These are phyloP conservation scores for Russula compacta DNA, from an alignment of 768 basidiomycete genomes.

Conservation along the genomic window DNA sequence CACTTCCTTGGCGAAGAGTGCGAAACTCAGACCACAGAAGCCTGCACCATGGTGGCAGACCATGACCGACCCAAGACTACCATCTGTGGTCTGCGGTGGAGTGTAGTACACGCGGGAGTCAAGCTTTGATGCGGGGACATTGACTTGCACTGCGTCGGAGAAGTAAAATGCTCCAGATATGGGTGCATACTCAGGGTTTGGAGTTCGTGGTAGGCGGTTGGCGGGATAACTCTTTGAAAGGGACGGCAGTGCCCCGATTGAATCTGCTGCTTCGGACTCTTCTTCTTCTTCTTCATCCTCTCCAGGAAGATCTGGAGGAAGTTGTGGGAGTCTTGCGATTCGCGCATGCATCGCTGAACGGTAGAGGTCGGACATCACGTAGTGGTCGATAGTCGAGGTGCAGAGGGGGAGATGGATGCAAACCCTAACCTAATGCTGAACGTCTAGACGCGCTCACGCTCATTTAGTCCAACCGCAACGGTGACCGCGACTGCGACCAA, in stretches of 20 bases:
- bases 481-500: background rate
- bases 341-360: constrained; percentile 72
- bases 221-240: constrained; percentile 55
- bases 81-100: constrained; percentile 44
- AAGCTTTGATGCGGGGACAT: constrained; percentile 49
- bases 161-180: constrained; percentile 76
- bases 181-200: constrained; percentile 61
- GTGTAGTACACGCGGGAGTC: constrained; percentile 81
- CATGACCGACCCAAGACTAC: constrained; percentile 51
- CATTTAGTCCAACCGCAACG: background rate
- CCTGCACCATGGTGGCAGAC: constrained; percentile 96
- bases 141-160: constrained; percentile 67
- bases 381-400: too few relatives aligned
- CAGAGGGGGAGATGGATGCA: background rate
- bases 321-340: constrained; percentile 59
- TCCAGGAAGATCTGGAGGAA: constrained; percentile 28
- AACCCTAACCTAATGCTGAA: constrained; percentile 11
- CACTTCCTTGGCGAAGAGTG: constrained; percentile 81
- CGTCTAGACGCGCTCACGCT: background rate
- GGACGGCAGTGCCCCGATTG: constrained; percentile 51
- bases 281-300: constrained; percentile 42
- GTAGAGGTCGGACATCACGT: constrained; percentile 59
- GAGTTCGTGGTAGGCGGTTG: constrained; percentile 36
- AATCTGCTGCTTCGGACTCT: constrained; percentile 47
- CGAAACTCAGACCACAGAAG: constrained; percentile 83